Conservation (phyloP, 1,284 basidiomycete species). For the Cutaneotrichosporon mucoides region DNA sequence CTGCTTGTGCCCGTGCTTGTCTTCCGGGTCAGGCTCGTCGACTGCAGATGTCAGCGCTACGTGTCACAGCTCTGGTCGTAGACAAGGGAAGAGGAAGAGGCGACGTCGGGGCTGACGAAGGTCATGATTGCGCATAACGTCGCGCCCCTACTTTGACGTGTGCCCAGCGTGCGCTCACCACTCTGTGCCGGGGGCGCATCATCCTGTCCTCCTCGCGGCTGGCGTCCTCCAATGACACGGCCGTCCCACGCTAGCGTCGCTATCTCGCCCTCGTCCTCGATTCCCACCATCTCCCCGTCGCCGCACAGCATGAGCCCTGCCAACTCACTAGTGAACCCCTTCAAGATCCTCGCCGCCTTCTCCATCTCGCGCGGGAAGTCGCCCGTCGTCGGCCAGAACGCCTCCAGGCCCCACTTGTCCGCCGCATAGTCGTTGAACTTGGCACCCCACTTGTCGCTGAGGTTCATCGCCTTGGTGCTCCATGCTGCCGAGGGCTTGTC, state of each 20-base stretch:
- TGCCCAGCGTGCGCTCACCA: no score
- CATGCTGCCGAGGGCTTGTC: neutral
- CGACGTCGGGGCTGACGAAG: no score
- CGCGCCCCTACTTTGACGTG: no score
- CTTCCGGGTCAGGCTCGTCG: neutral
- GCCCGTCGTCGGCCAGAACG: conserved; percentile 9
- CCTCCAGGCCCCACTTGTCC: conserved; percentile 1
- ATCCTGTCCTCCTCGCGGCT: no score
- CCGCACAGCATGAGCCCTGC: no score
- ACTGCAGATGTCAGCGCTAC: neutral
- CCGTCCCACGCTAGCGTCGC: no score
- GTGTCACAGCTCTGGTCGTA: neutral
- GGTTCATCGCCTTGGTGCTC: neutral
- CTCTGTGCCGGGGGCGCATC: no score
- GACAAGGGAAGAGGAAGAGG: neutral
- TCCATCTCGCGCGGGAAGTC: conserved; percentile 50
- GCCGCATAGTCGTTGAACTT: conserved; percentile 5
- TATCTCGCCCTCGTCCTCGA: no score
- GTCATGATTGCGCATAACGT: no score
- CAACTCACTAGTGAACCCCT: conserved; percentile 21
- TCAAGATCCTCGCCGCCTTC: conserved; percentile 50
- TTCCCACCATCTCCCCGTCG: no score
- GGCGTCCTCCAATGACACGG: no score
- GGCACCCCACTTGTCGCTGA: conserved; percentile 4
- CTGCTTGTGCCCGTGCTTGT: neutral